phyloP scores from a whole-genome alignment of 1,139 yeast genomes.

The Suhomyces panamericanus region DNA sequence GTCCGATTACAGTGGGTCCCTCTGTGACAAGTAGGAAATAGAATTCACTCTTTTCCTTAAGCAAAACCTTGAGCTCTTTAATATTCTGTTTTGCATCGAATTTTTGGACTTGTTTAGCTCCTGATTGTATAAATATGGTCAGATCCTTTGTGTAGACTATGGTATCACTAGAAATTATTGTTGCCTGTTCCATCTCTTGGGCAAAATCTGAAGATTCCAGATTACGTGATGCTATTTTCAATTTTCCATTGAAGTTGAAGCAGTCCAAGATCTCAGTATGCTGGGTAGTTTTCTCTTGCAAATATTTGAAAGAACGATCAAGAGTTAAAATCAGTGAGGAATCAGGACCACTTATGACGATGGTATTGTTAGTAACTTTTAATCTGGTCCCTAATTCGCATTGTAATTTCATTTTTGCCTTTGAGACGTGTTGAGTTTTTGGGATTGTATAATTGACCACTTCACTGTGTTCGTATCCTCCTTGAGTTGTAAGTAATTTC shows the following conservation, averaged over 20 bases:
- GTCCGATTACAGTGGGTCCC: background rate
- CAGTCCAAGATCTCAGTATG: background rate
- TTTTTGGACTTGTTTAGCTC: background rate
- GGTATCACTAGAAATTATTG: background rate
- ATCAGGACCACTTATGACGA: background rate
- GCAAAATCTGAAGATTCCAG: background rate
- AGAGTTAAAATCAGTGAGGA: background rate
- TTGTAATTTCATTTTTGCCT: background rate
- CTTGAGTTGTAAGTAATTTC: slow-evolving; percentile 35
- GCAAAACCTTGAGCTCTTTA: background rate
- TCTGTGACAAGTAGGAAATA: background rate
- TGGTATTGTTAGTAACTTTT: background rate
- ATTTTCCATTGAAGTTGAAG: background rate
- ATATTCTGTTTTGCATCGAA: background rate
- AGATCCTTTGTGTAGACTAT: background rate
- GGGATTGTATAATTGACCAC: slow-evolving; percentile 14
- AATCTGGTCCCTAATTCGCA: background rate
- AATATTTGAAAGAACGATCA: background rate
- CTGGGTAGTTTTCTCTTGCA: background rate
- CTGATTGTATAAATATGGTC: background rate
- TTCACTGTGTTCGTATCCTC: slow-evolving; percentile 43
- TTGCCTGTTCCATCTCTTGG: background rate
- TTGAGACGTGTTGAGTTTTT: background rate
- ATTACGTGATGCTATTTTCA: background rate
- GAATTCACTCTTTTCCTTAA: background rate